Evolutionary conservation across 2,329 filamentous ascomycete species (phyloP).

Genomic region (Xenoacremonium recifei): DNA sequence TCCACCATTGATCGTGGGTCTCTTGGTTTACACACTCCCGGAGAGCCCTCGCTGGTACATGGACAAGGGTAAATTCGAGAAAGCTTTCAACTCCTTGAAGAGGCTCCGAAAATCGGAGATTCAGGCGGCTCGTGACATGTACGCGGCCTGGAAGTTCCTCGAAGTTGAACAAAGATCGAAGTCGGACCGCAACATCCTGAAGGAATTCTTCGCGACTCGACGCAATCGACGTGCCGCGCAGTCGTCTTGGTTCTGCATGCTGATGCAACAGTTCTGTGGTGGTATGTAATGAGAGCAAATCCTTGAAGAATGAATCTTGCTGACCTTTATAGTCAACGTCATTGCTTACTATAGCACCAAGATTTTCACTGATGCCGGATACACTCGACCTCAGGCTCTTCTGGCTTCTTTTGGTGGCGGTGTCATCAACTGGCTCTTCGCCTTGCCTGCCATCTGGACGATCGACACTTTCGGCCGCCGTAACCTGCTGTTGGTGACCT

Average conservation of each 20-base stretch:
- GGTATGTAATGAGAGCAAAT: slow-evolving; percentile 51
- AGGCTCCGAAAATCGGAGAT: slow-evolving; percentile 45
- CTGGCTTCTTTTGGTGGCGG: slow-evolving; percentile 33
- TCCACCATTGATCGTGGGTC: slow-evolving; percentile 51
- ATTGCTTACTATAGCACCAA: slow-evolving; percentile 31
- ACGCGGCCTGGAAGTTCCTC: slow-evolving; percentile 42
- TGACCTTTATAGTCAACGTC: slow-evolving; percentile 41
- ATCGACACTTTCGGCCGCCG: slow-evolving; percentile 53
- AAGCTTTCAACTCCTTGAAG: slow-evolving; percentile 44
- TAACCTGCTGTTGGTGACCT: slow-evolving; percentile 37
- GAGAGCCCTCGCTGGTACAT: slow-evolving; percentile 52
- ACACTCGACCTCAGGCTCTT: slow-evolving; percentile 26
- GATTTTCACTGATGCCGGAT: slow-evolving; percentile 28
- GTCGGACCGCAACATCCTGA: slow-evolving; percentile 21
- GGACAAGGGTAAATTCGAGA: slow-evolving; percentile 41
- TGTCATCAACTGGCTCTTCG: slow-evolving; percentile 50
- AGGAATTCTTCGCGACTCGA: slow-evolving; percentile 28
- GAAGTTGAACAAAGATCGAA: slow-evolving; percentile 25
- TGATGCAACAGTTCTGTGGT: slow-evolving; percentile 36
- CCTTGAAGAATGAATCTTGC: slow-evolving; percentile 27
- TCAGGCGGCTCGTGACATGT: slow-evolving; percentile 49
- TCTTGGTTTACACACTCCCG: slow-evolving; percentile 61
- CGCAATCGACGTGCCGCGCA: slow-evolving; percentile 31
- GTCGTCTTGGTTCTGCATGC: slow-evolving; percentile 33
- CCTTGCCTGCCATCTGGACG: slow-evolving; percentile 32